These are phyloP conservation scores for Fusarium nanum DNA, from an alignment of 2,329 filamentous ascomycete genomes.

Conservation along the genomic window DNA sequence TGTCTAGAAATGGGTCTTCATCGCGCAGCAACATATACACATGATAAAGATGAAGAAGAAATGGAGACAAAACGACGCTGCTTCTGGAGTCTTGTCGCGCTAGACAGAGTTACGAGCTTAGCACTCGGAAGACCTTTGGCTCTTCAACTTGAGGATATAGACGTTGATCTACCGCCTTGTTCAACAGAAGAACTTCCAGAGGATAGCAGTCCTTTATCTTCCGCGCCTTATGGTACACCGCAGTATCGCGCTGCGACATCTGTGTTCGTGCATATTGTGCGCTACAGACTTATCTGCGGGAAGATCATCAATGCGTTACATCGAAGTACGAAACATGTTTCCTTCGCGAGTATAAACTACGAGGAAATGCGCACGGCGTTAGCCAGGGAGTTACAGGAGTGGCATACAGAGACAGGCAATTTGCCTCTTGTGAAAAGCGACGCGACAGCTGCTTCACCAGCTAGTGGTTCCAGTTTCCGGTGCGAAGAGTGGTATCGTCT, in stretches of 20 bases:
- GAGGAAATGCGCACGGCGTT: slow-evolving; percentile 38
- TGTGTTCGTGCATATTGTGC: slow-evolving; percentile 55
- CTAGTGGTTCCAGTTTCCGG: slow-evolving; percentile 54
- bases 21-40: slow-evolving; percentile 51
- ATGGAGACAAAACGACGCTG: slow-evolving; percentile 41
- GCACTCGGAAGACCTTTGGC: slow-evolving; percentile 56
- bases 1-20: slow-evolving; percentile 57
- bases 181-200: slow-evolving; percentile 32
- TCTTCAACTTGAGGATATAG: slow-evolving; percentile 56
- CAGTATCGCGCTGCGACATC: slow-evolving; percentile 44
- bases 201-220: slow-evolving; percentile 27
- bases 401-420: slow-evolving; percentile 46
- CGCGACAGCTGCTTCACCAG: slow-evolving; percentile 19
- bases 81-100: slow-evolving; percentile 57
- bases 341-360: slow-evolving; percentile 12
- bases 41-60: accelerated
- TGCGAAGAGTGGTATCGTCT: slow-evolving; percentile 57
- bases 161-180: slow-evolving; percentile 50
- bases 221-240: slow-evolving; percentile 38
- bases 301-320: slow-evolving; percentile 53
- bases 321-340: slow-evolving; percentile 41
- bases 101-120: slow-evolving; percentile 53
- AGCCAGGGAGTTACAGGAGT: slow-evolving; percentile 48
- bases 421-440: slow-evolving; percentile 47
- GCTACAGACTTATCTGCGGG: slow-evolving; percentile 56